A percentile compares a stretch with the other conserved stretches of the same genome.
These are phyloP conservation scores for Ciborinia camelliae DNA, from an alignment of 2,329 filamentous ascomycete genomes.

Conservation along the genomic window DNA sequence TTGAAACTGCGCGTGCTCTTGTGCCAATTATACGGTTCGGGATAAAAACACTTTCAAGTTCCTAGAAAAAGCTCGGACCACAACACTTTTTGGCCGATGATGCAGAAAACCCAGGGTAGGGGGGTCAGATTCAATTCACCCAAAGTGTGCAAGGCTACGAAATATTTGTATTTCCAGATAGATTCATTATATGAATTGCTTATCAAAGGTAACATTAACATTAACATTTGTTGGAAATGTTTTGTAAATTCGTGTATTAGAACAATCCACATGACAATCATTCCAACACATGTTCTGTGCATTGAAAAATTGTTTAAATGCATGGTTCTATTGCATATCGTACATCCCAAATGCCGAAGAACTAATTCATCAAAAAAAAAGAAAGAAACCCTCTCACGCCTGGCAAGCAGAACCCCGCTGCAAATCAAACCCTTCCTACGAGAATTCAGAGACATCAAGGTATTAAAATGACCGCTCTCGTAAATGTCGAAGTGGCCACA, in stretches of 20 bases:
- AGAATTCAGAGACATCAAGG: slow-evolving; percentile 35
- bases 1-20: slow-evolving; percentile 24
- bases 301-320: slow-evolving; percentile 18
- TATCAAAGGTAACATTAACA: not conserved
- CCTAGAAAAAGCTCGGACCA: slow-evolving; percentile 18
- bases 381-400: slow-evolving; percentile 35
- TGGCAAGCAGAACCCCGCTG: slow-evolving; percentile 32
- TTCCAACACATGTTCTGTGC: not conserved
- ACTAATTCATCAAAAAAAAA: slow-evolving; percentile 26
- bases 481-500: slow-evolving; percentile 28
- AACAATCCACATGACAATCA: not conserved
- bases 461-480: slow-evolving; percentile 37
- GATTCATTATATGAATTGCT: not conserved
- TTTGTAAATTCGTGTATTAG: not conserved
- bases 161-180: not conserved
- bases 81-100: slow-evolving; percentile 18
- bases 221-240: not conserved
- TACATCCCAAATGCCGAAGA: slow-evolving; percentile 39
- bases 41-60: slow-evolving; percentile 25
- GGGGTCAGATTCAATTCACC: slow-evolving; percentile 2
- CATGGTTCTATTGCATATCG: slow-evolving; percentile 39
- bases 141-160: slow-evolving; percentile 24
- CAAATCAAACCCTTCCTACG: slow-evolving; percentile 30
- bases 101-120: slow-evolving; percentile 11
- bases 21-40: slow-evolving; percentile 20